Evolutionary conservation across 2,329 filamentous ascomycete species (phyloP).

Genomic region (Aspergillus spinulosporus): DNA sequence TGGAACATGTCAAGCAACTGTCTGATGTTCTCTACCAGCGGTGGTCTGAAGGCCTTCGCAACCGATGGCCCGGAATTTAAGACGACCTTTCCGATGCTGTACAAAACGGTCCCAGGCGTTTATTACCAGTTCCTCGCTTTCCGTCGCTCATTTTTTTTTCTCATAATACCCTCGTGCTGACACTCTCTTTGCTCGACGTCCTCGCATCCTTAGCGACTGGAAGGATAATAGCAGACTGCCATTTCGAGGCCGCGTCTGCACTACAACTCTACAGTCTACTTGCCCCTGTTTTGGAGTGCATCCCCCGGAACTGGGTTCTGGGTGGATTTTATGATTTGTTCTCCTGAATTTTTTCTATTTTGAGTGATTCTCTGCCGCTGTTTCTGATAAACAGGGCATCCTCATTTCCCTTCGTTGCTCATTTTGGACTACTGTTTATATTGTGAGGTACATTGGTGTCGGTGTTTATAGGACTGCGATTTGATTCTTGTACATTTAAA

Average conservation of each 20-base stretch:
- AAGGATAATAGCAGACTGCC: background rate
- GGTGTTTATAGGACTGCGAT: conserved; percentile 18
- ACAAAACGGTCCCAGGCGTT: conserved; percentile 32
- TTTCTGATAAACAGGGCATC: conserved; percentile 19
- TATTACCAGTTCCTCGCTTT: conserved; percentile 22
- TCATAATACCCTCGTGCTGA: conserved; percentile 15
- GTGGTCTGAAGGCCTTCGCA: conserved; percentile 81
- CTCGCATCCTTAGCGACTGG: background rate
- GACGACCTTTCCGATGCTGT: conserved; percentile 25
- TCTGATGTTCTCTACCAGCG: conserved; percentile 87
- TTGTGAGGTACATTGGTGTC: conserved; percentile 21
- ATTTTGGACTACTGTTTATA: conserved; percentile 14
- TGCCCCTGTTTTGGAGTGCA: conserved; percentile 2
- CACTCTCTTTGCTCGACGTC: background rate
- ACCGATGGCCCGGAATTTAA: conserved; percentile 59
- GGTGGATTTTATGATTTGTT: conserved; percentile 17
- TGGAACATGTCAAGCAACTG: conserved; percentile 89
- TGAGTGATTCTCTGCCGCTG: conserved; percentile 14
- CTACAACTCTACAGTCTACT: conserved; percentile 1
- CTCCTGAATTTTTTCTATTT: conserved; percentile 17
- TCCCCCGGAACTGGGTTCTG: conserved; percentile 15
- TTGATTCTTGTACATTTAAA: conserved; percentile 17
- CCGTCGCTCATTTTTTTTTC: conserved; percentile 15
- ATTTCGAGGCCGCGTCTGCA: background rate
- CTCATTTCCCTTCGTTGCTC: conserved; percentile 14